Evolutionary conservation across 2,329 filamentous ascomycete species (phyloP), one percentile per base, ranked within the genome.

Genomic region (Ascochyta koolunga): DNA sequence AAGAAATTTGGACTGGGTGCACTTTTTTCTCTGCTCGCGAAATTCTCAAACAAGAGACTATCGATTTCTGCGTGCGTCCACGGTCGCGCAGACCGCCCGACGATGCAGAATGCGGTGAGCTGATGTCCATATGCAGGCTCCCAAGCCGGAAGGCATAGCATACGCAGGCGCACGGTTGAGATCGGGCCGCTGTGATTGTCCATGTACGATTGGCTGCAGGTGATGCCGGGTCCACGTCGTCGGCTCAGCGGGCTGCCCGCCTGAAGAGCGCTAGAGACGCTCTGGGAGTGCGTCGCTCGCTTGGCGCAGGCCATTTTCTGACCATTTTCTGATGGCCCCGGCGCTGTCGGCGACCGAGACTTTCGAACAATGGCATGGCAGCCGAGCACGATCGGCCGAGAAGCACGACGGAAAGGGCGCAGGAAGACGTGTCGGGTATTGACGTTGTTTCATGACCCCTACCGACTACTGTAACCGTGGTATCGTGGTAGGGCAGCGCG

Each of bases 291-390:
- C 35, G 16, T 45, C 45, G 43, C 53, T 48, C 43, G 47, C 53
- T 56, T 56, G 47, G 47, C 48, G 44, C 29, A 47, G 44, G 35
- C 33, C 42, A 45, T 48, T 52, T 51, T n/a, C n/a, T n/a, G n/a
- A n/a, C n/a, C n/a, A n/a, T n/a, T n/a, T 56, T 56, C 53, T 51
- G 48, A 42, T 51, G 38, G 53, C 43, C 53, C 43, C 46, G 52
- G 52, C 36, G 51, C 31, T 27, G 37, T 54, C 43, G 50, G 50
- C 50, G 15, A 42, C 11, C 21, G 25, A 33, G 18, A 24, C 19
- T 25, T 48, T 32, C 37, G 46, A 55, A 32, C 19, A 8, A 22
- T 24, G 46, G 29, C 40, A 46, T 41, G 31, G 41, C 46, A 41
- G 31, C 44, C 44, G 37, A 15, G 22, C 18, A 33, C 18, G 24